A percentile compares a stretch with the other conserved stretches of the same genome.
These are phyloP conservation scores for Podospora appendiculata DNA, from an alignment of 495 filamentous ascomycete genomes.

Conservation along the genomic window DNA sequence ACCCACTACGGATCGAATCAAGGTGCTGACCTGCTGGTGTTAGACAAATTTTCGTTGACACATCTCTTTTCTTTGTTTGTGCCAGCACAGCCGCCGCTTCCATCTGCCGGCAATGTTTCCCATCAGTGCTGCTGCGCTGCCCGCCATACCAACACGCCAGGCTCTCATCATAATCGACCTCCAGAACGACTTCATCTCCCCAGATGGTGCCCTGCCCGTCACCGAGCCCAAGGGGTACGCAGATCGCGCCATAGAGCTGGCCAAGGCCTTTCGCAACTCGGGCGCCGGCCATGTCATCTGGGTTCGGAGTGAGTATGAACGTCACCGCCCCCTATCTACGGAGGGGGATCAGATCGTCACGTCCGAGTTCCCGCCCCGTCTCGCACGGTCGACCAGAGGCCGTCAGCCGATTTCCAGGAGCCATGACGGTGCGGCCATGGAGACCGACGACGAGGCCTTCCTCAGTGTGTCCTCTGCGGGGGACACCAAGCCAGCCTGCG, in stretches of 20 bases:
- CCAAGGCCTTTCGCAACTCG: conserved; percentile 58
- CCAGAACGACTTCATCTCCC: conserved; percentile 82
- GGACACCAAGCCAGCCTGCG: conserved; percentile 38
- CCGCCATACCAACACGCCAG: conserved; percentile 58
- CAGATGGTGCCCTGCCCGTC: conserved; percentile 61
- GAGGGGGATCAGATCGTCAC: conserved; percentile 43
- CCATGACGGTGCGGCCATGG: conserved; percentile 22
- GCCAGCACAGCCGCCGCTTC: too few species aligned
- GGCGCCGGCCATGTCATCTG: conserved; percentile 76
- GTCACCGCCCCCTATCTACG: conserved; percentile 40
- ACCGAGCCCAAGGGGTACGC: conserved; percentile 58
- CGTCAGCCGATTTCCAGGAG: conserved; percentile 9
- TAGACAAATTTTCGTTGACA: too few species aligned
- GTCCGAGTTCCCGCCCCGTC: conserved; percentile 18
- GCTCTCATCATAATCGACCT: conserved; percentile 80
- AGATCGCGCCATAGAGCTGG: conserved; percentile 56
- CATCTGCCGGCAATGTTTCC: conserved; percentile 32
- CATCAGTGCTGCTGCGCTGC: conserved; percentile 38
- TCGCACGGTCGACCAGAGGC: conserved; percentile 7
- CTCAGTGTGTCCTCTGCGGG: conserved; percentile 30
- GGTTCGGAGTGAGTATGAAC: conserved; percentile 71
- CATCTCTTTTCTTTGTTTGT: too few species aligned
- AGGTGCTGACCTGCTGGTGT: too few species aligned
- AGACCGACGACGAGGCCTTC: conserved; percentile 54
- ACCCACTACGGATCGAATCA: too few species aligned